Conservation (phyloP, 345 rosid species). For the Eucalyptus brandiana region DNA sequence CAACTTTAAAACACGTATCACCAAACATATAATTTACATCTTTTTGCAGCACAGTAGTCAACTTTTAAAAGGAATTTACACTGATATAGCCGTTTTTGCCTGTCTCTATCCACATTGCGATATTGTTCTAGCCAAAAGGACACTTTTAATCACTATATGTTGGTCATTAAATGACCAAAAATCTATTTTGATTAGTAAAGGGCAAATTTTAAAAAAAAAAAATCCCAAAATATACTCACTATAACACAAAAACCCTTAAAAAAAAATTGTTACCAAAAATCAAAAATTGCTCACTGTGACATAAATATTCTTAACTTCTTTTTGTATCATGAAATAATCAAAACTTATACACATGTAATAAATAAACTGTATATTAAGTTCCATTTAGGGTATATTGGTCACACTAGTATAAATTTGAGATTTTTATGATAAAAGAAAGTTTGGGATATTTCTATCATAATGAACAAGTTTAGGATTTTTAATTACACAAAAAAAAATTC, state of each 20-base stretch:
- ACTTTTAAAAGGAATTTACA: neutral
- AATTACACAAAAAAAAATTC: too few relatives aligned
- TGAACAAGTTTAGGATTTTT: too few relatives aligned
- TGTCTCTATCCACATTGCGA: neutral
- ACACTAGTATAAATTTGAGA: too few relatives aligned
- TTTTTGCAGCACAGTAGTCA: neutral
- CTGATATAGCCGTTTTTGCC: neutral
- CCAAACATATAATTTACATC: neutral
- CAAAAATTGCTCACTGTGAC: too few relatives aligned
- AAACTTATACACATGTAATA: too few relatives aligned
- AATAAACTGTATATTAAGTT: too few relatives aligned
- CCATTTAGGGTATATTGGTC: too few relatives aligned
- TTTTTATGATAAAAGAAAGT: too few relatives aligned
- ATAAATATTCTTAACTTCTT: too few relatives aligned
- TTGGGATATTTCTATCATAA: too few relatives aligned
- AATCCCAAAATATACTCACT: neutral
- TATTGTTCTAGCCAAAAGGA: neutral
- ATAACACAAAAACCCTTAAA: too few relatives aligned
- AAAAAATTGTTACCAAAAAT: neutral
- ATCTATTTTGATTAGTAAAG: neutral
- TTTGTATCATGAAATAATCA: too few relatives aligned
- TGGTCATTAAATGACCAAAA: neutral
- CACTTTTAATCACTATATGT: neutral
- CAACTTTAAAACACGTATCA: neutral
- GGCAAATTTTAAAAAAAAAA: neutral